Conservation (phyloP, 1,284 basidiomycete species). For the Cutaneotrichosporon mucoides region DNA sequence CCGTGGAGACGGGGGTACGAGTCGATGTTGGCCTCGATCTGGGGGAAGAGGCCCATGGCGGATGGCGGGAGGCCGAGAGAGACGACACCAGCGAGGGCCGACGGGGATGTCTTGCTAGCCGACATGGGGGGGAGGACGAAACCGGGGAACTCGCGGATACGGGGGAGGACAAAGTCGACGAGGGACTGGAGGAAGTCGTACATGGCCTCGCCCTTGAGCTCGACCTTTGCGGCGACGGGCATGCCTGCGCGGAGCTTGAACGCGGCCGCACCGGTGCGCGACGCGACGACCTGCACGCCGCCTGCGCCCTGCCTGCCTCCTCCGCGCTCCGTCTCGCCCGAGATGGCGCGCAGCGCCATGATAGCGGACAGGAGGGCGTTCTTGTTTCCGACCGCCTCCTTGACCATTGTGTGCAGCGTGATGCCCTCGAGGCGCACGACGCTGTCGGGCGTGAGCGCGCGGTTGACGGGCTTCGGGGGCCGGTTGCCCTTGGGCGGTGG, state of each 20-base stretch:
- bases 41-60: constrained; percentile 89
- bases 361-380: constrained; percentile 75
- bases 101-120: constrained; percentile 57
- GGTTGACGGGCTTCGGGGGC: constrained; percentile 40
- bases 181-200: constrained; percentile 88
- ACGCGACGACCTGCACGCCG: constrained; percentile 76
- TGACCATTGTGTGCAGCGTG: constrained; percentile 76
- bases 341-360: constrained; percentile 81
- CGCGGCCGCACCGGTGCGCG: constrained; percentile 73
- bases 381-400: constrained; percentile 71
- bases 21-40: constrained; percentile 88
- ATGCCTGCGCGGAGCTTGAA: constrained; percentile 79
- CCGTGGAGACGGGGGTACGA: constrained; percentile 77
- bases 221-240: constrained; percentile 84
- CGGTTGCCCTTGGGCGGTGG: constrained; percentile 44
- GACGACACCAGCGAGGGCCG: constrained; percentile 79
- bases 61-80: constrained; percentile 77
- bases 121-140: constrained; percentile 67
- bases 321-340: constrained; percentile 70
- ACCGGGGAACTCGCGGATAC: constrained; percentile 85
- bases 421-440: constrained; percentile 76
- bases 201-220: constrained; percentile 83
- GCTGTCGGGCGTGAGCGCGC: constrained; percentile 60
- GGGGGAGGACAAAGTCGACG: constrained; percentile 89
- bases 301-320: constrained; percentile 64